Percentiles rank a stretch among this genome's conserved stretches.
Conservation (phyloP, 129 eudicot genomes). For the Flaveria brownii region DNA sequence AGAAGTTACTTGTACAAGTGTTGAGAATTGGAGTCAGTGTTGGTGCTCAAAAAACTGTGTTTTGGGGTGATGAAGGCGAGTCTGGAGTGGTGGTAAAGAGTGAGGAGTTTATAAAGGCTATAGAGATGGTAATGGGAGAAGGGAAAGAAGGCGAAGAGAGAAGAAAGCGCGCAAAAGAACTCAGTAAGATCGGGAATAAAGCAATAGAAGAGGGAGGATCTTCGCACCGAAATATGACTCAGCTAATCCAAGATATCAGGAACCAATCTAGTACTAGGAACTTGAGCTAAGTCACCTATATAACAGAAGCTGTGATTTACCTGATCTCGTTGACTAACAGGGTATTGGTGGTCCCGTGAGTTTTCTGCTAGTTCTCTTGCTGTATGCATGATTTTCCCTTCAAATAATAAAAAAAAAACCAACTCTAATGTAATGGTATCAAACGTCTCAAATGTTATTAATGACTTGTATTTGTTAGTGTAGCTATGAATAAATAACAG, state of each 20-base stretch:
- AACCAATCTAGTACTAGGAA: constrained; percentile 13
- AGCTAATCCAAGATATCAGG: constrained; percentile 36
- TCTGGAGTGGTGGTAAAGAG: constrained; percentile 27
- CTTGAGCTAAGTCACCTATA: background rate
- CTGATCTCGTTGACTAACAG: no score
- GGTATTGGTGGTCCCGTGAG: no score
- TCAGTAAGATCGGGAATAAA: constrained; percentile 28
- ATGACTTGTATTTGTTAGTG: no score
- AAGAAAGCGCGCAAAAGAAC: constrained; percentile 35
- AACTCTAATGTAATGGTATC: background rate
- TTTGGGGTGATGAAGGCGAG: constrained; percentile 32
- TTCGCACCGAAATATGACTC: constrained; percentile 32
- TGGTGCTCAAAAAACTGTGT: constrained; percentile 35
- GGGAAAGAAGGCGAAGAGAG: constrained; percentile 41
- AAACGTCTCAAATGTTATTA: background rate
- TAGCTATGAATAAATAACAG: no score
- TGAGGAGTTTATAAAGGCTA: constrained; percentile 35
- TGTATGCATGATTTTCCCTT: background rate
- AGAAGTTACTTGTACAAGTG: constrained; percentile 49
- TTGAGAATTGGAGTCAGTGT: constrained; percentile 46
- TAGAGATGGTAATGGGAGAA: constrained; percentile 36
- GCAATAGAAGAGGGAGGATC: constrained; percentile 52
- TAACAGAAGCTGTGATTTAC: no score
- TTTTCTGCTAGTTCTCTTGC: background rate
- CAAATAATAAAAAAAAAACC: background rate